Evolutionary conservation across 257 asterid genomes (phyloP), one percentile per base, ranked within the genome.

Genomic region (Marsdenia floribunda): DNA sequence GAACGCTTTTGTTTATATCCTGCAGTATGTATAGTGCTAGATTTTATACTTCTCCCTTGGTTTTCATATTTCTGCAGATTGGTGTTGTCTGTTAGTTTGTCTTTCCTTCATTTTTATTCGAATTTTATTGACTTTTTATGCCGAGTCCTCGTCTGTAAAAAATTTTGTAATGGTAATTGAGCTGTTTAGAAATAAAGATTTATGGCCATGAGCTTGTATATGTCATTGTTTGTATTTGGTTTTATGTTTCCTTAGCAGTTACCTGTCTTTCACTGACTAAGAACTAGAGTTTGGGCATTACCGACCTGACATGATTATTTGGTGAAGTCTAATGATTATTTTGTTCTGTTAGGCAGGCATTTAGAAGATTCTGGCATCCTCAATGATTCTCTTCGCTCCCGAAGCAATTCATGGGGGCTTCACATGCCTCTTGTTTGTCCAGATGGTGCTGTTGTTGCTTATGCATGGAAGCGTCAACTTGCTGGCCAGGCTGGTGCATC

Each of bases 401-500:
- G 96, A 81, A 92, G 99, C 82, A 92, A 94, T 86, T 89, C 97
- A 15, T 94, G 99, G 99, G 99, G 99, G 60, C 97, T 94, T 59
- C 99, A 94, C 78, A 94, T 94, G 99, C 97, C 99, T 72, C 83
- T 94, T 81, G 97, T 94, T 77, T 94, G 97, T 77, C 99, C 97
- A 42, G 99, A 94, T 73, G 99, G 97, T 66, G 99, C 97, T 71
- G 97, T 94, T 79, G 99, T 92, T 80, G 97, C 99, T 63, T 94
- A 94, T 84, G 99, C 97, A 22, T 94, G 97, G 99, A 94, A 94
- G 82, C 96, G 99, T 61, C 97, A 94, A 82, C 99, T 94, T 82
- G 99, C 98, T 83, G 99, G 97, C 68, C 99, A 94, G 88, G 99
- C 99, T 72, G 99, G 99, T 73, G 97, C 99, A 76, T 94, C 99